These are phyloP conservation scores for Helicostylum pulchrum DNA, from an alignment of 192 early-diverging fungal genomes.

Conservation along the genomic window DNA sequence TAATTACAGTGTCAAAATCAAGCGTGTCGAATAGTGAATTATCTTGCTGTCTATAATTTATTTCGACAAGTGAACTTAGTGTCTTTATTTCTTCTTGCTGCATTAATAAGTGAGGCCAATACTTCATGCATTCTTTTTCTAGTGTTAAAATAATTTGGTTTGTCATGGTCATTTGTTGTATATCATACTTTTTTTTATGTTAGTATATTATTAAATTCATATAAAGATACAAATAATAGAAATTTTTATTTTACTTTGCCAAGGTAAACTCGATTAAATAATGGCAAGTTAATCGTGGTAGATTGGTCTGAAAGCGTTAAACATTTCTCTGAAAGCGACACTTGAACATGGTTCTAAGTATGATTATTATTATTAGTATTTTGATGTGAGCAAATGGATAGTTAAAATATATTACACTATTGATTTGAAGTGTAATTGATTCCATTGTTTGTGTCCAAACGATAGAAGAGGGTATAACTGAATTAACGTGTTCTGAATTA, in stretches of 20 bases:
- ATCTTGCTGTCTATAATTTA: not conserved
- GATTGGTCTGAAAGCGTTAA: not conserved
- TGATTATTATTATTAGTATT: not conserved
- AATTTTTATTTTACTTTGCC: conserved; percentile 3
- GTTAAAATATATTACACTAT: too few relatives aligned
- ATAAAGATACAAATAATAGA: not conserved
- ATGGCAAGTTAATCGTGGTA: conserved; percentile 3
- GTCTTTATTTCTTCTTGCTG: not conserved
- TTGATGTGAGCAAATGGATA: too few relatives aligned
- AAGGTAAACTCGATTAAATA: conserved; percentile 8
- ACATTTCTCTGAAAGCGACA: conserved; percentile 3
- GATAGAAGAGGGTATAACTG: not conserved
- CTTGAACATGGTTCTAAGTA: conserved; percentile 8
- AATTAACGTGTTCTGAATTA: not conserved
- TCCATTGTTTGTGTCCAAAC: conserved; percentile 9
- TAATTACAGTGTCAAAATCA: conserved; percentile 10
- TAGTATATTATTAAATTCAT: too few relatives aligned
- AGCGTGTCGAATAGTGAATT: conserved; percentile 2
- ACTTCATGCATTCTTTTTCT: not conserved
- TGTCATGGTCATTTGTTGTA: conserved; percentile 12
- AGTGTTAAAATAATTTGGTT: conserved; percentile 7
- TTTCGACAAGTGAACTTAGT: not conserved
- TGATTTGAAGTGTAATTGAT: conserved; percentile 17
- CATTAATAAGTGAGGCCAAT: conserved; percentile 8
- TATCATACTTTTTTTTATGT: conserved; percentile 4